Percentiles rank a stretch among this genome's conserved stretches.
These are phyloP conservation scores for Mycena galopus DNA, from an alignment of 768 basidiomycete genomes.

Conservation along the genomic window DNA sequence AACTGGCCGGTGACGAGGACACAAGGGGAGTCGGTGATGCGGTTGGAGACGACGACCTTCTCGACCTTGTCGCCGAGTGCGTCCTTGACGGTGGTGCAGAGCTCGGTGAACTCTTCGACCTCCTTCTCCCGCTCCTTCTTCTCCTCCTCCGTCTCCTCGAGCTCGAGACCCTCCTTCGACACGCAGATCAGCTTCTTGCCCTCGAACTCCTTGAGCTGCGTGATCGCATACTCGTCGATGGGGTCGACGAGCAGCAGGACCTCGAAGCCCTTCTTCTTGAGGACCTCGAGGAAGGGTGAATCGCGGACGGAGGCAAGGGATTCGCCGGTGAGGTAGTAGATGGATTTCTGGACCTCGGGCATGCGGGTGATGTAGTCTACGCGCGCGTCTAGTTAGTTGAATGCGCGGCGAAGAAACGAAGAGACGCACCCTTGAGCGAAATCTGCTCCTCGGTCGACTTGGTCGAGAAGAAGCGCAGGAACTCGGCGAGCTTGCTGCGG, in stretches of 20 bases:
- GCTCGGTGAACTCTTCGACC: constrained; percentile 83
- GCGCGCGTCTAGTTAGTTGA: constrained; percentile 6
- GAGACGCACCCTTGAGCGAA: constrained; percentile 85
- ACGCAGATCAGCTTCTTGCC: constrained; percentile 98
- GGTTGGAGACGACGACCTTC: constrained; percentile 98
- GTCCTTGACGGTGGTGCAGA: constrained; percentile 97
- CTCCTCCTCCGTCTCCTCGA: constrained; percentile 99
- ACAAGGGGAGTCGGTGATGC: constrained; percentile 96
- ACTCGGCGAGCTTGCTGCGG: constrained; percentile 99
- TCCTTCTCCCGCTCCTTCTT: constrained; percentile 92
- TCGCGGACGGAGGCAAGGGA: constrained; percentile 91
- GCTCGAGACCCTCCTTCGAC: constrained; percentile 98
- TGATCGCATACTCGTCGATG: constrained; percentile 98
- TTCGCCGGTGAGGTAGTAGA: constrained; percentile 99
- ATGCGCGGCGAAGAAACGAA: background rate
- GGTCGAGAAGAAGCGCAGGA: constrained; percentile 98
- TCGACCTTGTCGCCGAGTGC: constrained; percentile 99
- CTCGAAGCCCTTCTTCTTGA: constrained; percentile 99
- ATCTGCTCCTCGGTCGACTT: constrained; percentile 91
- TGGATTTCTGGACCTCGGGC: constrained; percentile 98
- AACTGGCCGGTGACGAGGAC: constrained; percentile 99
- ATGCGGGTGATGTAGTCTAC: constrained; percentile 99
- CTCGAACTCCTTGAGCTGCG: constrained; percentile 99
- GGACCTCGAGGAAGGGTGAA: constrained; percentile 98
- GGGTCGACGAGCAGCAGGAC: constrained; percentile 98